These are phyloP conservation scores for Pestalotiopsis sp. DNA, from an alignment of 2,329 filamentous ascomycete species.

Conservation along the genomic window DNA sequence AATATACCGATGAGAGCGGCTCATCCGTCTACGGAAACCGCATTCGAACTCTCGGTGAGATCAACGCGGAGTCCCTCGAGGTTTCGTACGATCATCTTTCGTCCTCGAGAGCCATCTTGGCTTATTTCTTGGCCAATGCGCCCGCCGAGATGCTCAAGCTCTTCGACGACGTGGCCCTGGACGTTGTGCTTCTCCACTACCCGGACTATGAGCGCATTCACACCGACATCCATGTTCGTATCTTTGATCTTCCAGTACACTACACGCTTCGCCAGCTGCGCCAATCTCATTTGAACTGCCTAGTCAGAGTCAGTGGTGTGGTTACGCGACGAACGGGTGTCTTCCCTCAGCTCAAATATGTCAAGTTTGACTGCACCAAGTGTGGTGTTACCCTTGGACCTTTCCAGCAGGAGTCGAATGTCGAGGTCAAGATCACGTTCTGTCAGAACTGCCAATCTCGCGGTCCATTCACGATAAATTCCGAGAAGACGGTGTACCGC, in stretches of 20 bases:
- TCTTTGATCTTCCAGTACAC: conserved; percentile 90
- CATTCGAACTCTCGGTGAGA: conserved; percentile 92
- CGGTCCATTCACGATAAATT: conserved; percentile 93
- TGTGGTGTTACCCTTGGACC: conserved; percentile 90
- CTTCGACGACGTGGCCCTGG: conserved; percentile 96
- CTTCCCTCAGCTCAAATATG: conserved; percentile 96
- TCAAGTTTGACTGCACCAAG: conserved; percentile 96
- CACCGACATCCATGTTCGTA: conserved; percentile 95
- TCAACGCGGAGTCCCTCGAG: conserved; percentile 95
- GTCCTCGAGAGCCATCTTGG: conserved; percentile 87
- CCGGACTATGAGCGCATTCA: conserved; percentile 98
- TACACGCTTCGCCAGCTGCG: conserved; percentile 95
- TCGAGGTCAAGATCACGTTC: conserved; percentile 94
- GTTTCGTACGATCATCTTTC: conserved; percentile 94
- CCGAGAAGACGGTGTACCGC: conserved; percentile 96
- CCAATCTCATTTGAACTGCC: conserved; percentile 93
- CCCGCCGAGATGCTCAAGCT: conserved; percentile 94
- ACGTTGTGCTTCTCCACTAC: conserved; percentile 93
- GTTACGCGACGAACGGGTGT: conserved; percentile 94
- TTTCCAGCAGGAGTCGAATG: conserved; percentile 95
- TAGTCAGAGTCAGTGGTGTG: conserved; percentile 92
- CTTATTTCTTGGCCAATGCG: conserved; percentile 94
- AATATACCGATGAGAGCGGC: conserved; percentile 88
- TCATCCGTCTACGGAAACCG: conserved; percentile 93
- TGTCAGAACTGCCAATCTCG: conserved; percentile 96